phyloP scores from a whole-genome alignment of 768 basidiomycete species.

The Saitozyma sp. region DNA sequence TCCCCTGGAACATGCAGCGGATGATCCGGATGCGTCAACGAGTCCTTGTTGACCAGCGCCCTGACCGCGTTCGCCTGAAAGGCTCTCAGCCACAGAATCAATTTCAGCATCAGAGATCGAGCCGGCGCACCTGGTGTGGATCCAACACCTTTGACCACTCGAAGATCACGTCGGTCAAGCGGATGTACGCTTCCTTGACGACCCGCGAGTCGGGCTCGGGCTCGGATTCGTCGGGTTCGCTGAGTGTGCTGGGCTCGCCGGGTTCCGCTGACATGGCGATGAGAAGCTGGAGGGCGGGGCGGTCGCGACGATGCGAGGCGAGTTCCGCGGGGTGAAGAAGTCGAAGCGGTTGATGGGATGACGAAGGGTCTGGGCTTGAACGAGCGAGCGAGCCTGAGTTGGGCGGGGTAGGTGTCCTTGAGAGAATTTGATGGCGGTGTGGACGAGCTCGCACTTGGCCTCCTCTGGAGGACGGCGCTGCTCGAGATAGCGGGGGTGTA shows the following conservation, averaged over 20 bases:
- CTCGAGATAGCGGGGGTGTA: too few relatives aligned
- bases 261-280: background rate
- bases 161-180: conserved; percentile 31
- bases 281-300: conserved; percentile 1
- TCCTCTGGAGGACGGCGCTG: too few relatives aligned
- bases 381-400: too few relatives aligned
- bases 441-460: too few relatives aligned
- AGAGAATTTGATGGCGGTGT: too few relatives aligned
- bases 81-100: background rate
- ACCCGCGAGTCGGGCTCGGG: conserved; percentile 13
- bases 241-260: background rate
- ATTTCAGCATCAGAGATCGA: background rate
- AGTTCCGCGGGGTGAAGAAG: background rate
- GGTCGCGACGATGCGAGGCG: conserved; percentile 7
- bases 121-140: conserved; percentile 32
- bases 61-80: conserved; percentile 37
- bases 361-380: too few relatives aligned
- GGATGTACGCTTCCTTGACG: conserved; percentile 37
- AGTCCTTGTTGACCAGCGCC: conserved; percentile 19
- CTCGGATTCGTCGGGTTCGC: background rate
- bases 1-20: conserved; percentile 28
- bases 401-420: too few relatives aligned
- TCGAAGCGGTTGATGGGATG: too few relatives aligned
- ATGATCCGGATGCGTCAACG: conserved; percentile 34
- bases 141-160: conserved; percentile 36